Percentiles rank a stretch among this genome's conserved stretches.
Conservation (phyloP, 441 rosid genomes). For the Populus hybrid region DNA sequence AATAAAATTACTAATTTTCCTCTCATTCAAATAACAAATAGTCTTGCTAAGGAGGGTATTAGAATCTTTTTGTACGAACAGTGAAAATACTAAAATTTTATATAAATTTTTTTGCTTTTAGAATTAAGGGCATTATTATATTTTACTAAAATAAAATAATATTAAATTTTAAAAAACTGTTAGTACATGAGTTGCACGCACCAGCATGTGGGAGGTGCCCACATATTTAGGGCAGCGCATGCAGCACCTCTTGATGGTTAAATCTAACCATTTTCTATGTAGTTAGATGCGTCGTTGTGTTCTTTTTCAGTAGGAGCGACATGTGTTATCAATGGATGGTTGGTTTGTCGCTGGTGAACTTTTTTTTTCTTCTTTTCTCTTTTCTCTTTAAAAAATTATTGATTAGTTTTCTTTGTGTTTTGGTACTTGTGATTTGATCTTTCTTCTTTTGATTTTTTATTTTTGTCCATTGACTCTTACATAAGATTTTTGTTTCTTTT, state of each 20-base stretch:
- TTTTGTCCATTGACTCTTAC: neutral
- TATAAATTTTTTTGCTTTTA: neutral
- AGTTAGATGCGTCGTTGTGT: neutral
- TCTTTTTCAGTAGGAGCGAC: neutral
- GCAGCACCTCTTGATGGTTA: too few species aligned
- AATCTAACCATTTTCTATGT: too few species aligned
- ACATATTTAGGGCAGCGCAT: too few species aligned
- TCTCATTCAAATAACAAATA: neutral
- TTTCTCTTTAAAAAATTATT: too few species aligned
- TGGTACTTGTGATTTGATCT: neutral
- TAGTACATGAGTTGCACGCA: too few species aligned
- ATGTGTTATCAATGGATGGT: too few species aligned
- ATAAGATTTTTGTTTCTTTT: neutral
- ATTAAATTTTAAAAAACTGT: neutral
- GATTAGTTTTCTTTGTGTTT: too few species aligned
- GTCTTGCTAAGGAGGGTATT: neutral
- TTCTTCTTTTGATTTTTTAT: too few species aligned
- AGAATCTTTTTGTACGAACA: too few species aligned
- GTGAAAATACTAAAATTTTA: neutral
- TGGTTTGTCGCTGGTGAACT: fast-evolving
- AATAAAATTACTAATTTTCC: too few species aligned
- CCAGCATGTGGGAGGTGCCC: too few species aligned
- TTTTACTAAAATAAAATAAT: neutral
- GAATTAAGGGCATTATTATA: neutral
- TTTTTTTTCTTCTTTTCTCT: too few species aligned